phyloP scores from a whole-genome alignment of 306 rosid genomes.

The Gastrolobium bilobum region DNA sequence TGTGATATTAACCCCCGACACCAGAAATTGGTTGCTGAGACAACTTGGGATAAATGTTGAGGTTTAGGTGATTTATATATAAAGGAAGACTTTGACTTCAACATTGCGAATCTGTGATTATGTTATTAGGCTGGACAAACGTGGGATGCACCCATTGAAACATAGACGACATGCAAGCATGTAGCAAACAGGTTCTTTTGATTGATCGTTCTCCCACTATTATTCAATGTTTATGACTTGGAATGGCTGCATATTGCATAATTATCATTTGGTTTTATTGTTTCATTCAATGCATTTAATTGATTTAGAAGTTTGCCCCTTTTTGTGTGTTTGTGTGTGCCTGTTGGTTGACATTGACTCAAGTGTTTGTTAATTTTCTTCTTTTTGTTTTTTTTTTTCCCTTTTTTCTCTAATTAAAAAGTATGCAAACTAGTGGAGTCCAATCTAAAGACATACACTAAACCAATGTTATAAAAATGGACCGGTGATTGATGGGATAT shows the following conservation, averaged over 20 bases:
- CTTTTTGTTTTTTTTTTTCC: not conserved
- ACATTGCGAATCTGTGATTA: constrained; percentile 12
- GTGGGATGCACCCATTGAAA: constrained; percentile 54
- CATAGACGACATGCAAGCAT: constrained; percentile 53
- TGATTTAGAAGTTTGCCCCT: too few species aligned
- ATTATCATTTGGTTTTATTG: too few species aligned
- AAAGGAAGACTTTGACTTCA: constrained; percentile 44
- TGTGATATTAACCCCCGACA: not conserved
- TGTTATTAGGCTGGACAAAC: constrained; percentile 40
- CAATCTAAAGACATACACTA: too few species aligned
- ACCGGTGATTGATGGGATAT: too few species aligned
- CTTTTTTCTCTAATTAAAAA: too few species aligned
- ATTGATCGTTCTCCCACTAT: too few species aligned
- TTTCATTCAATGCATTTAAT: too few species aligned
- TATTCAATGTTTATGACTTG: too few species aligned
- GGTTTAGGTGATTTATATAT: not conserved
- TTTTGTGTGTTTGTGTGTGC: too few species aligned
- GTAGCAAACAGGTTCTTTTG: not conserved
- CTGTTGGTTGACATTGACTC: not conserved
- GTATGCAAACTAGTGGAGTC: too few species aligned
- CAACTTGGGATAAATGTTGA: not conserved
- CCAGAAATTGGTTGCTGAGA: not conserved
- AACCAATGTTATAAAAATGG: too few species aligned
- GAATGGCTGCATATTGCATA: too few species aligned
- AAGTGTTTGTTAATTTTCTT: not conserved